Percentiles rank a stretch among this genome's conserved stretches.
phyloP scores from a whole-genome alignment of 2,329 filamentous ascomycete species.

The Aspergillus novoparasiticus region DNA sequence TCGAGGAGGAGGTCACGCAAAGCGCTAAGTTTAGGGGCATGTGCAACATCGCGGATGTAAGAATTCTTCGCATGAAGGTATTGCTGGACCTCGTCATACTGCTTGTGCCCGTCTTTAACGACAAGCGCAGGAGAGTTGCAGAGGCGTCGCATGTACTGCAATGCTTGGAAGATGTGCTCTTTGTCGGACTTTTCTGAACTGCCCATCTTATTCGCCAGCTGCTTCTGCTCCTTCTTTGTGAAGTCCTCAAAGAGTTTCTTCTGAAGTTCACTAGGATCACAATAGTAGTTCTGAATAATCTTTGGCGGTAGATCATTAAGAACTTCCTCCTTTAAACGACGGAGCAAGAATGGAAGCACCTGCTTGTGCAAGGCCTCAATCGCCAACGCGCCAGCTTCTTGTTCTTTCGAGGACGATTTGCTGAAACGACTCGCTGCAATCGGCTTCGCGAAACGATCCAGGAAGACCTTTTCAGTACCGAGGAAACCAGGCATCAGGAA shows the following conservation, averaged over 20 bases:
- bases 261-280: slow-evolving; percentile 92
- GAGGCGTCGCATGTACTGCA: slow-evolving; percentile 99
- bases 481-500: slow-evolving; percentile 99
- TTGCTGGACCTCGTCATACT: slow-evolving; percentile 84
- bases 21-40: slow-evolving; percentile 90
- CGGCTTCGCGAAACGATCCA: slow-evolving; percentile 91
- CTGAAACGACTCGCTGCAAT: slow-evolving; percentile 93
- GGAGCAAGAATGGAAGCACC: slow-evolving; percentile 91
- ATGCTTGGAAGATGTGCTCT: slow-evolving; percentile 96
- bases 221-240: slow-evolving; percentile 87
- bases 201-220: slow-evolving; percentile 79
- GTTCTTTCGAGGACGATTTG: slow-evolving; percentile 97
- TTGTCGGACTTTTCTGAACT: slow-evolving; percentile 90
- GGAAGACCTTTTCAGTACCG: slow-evolving; percentile 93
- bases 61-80: slow-evolving; percentile 78
- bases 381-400: slow-evolving; percentile 92
- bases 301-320: slow-evolving; percentile 95
- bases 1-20: slow-evolving; percentile 94
- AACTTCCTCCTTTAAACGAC: slow-evolving; percentile 96
- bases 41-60: slow-evolving; percentile 77
- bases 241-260: slow-evolving; percentile 97
- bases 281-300: slow-evolving; percentile 99
- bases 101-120: slow-evolving; percentile 88
- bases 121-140: slow-evolving; percentile 97
- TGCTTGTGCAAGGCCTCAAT: slow-evolving; percentile 99